Conservation (phyloP, 768 basidiomycete species). For the Pleurotus tuber-regium region DNA sequence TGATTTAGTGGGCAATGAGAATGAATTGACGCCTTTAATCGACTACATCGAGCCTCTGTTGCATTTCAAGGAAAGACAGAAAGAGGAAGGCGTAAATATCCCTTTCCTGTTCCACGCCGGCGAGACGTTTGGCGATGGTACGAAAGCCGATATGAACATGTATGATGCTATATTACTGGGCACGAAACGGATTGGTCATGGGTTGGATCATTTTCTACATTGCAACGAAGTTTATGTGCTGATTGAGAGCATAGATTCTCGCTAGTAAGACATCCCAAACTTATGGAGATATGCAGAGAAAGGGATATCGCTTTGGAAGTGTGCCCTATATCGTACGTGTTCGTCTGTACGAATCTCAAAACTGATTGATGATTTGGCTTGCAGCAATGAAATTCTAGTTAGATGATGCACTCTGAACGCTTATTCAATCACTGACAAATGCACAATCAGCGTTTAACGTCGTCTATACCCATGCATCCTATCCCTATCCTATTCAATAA, state of each 20-base stretch:
- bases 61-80: constrained; percentile 53
- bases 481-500: constrained; percentile 70
- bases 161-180: constrained; percentile 79
- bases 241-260: constrained; percentile 49
- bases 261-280: constrained; percentile 70
- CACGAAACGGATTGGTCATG: constrained; percentile 81
- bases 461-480: constrained; percentile 80
- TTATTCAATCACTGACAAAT: not conserved
- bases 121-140: constrained; percentile 78
- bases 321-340: constrained; percentile 76
- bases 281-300: constrained; percentile 66
- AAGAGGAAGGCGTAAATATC: constrained; percentile 57
- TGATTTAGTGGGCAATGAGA: constrained; percentile 79
- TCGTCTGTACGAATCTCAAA: not conserved
- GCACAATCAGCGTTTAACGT: constrained; percentile 56
- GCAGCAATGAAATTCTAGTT: constrained; percentile 74
- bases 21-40: constrained; percentile 53
- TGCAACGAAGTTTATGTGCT: not conserved
- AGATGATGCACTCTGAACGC: constrained; percentile 9
- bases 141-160: constrained; percentile 64
- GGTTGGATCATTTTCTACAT: constrained; percentile 34
- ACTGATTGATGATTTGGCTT: not conserved
- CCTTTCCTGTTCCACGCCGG: constrained; percentile 83
- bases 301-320: constrained; percentile 66
- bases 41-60: constrained; percentile 63